Evolutionary conservation across 306 rosid genomes (phyloP).

Genomic region (Fragaria nilgerrensis): DNA sequence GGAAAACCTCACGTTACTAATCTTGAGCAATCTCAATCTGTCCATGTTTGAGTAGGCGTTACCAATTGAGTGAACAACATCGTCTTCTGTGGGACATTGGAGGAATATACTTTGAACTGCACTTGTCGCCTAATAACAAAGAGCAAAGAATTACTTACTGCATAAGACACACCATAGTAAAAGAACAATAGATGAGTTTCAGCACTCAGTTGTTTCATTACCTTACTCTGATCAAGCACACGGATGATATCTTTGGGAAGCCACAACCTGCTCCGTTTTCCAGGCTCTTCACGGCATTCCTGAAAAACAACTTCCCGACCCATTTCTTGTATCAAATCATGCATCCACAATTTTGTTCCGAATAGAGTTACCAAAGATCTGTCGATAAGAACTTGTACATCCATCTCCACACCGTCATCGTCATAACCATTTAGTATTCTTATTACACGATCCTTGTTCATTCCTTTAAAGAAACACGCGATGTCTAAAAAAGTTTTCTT

Average conservation of each 20-base stretch:
- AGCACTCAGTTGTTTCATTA: neutral
- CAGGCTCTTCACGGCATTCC: neutral
- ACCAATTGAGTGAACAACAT: neutral
- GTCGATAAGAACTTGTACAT: slow-evolving; percentile 4
- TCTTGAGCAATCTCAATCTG: neutral
- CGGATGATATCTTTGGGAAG: neutral
- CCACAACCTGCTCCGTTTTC: slow-evolving; percentile 9
- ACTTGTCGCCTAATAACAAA: neutral
- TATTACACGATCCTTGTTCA: neutral
- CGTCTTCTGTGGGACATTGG: neutral
- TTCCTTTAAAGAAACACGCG: slow-evolving; percentile 16
- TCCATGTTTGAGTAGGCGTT: neutral
- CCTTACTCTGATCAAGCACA: neutral
- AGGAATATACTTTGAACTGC: neutral
- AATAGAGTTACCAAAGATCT: slow-evolving; percentile 7
- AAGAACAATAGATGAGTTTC: neutral
- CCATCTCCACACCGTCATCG: neutral
- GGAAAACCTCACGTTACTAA: neutral
- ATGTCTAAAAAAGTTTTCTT: slow-evolving; percentile 14
- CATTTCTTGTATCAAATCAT: neutral
- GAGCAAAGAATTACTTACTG: neutral
- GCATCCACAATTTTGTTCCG: slow-evolving; percentile 16
- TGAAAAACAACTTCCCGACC: neutral
- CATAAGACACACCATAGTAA: neutral
- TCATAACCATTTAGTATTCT: slow-evolving; percentile 1